These are phyloP conservation scores for Pyrus hybrid DNA, from an alignment of 331 rosid species.

Conservation along the genomic window DNA sequence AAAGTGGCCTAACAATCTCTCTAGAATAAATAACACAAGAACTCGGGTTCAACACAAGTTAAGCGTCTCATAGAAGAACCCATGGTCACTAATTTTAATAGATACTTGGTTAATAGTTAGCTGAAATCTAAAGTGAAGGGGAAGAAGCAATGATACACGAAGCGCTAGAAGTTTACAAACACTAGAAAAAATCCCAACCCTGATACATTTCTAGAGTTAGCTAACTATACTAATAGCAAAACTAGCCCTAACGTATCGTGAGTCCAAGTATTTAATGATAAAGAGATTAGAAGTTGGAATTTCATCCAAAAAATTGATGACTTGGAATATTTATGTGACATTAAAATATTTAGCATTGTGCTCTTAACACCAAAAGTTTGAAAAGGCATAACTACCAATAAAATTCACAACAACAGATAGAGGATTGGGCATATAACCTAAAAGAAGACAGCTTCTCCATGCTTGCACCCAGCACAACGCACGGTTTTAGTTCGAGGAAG, in stretches of 20 bases:
- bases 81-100: background rate
- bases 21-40: background rate
- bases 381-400: background rate
- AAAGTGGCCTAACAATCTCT: background rate
- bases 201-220: background rate
- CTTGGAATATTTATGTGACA: background rate
- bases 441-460: conserved; percentile 95
- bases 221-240: background rate
- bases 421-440: conserved; percentile 44
- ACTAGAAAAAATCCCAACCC: background rate
- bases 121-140: background rate
- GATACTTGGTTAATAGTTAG: background rate
- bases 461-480: conserved; percentile 80
- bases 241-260: background rate
- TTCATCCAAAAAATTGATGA: background rate
- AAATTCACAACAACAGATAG: background rate
- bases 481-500: conserved; percentile 94
- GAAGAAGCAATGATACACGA: background rate
- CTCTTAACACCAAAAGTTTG: background rate
- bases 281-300: background rate
- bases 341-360: background rate
- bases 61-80: background rate
- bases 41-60: background rate
- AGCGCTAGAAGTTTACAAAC: background rate
- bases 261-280: background rate